Evolutionary conservation across 352 stramenopile genomes (phyloP), one percentile per base, ranked within the genome.

Genomic region (Phytopythium litorale): DNA sequence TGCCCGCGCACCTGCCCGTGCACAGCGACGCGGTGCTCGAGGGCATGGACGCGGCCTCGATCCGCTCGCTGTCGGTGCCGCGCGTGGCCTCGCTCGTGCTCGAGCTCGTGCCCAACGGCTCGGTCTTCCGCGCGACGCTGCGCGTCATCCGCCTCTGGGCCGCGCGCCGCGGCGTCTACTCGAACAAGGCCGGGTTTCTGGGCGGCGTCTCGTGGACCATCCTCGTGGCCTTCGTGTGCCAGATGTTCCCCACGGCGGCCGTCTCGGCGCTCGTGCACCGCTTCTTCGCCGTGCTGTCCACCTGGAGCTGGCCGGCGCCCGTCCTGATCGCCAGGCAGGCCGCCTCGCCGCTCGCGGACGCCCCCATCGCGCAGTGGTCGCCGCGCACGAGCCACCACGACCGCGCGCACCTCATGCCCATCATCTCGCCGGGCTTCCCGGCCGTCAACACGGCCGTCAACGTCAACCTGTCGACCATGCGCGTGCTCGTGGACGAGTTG

Each of bases 121-220:
- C 69, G 33, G 68, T 75, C 4, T 96, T 94, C 62, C 73, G 85
- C 1, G 79, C 81, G 9, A 88, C 73, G 55, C 66, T 96, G 23
- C 84, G 85, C 15, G 79, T 92, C 58, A 70, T 96, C 35, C 87
- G 87, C 0, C 67, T 88, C 0, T 96, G 87, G 87, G 87, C 87
- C 7, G 75, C 73, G 64, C 78, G 78, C 21, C 81, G 87, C 16
- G 87, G 87, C 6, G 43, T 96, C 15, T 94, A 94, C 68, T 94
- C 87, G 59, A 92, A 91, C 75, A 93, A 92, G 60, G 73, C 81
- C 2, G 87, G 87, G 4, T 96, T 85, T 38, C 70, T 96, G 1
- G 85, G 87, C 8, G 87, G 87, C 46, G 84, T 94, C 33, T 93
- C 84, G 40, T 96, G 85, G 85, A 88, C 81, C n/a, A 72, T 96